Base-by-base conservation (phyloP, 2,329 filamentous ascomycete species). In the Ophiostoma australiae region DNA sequence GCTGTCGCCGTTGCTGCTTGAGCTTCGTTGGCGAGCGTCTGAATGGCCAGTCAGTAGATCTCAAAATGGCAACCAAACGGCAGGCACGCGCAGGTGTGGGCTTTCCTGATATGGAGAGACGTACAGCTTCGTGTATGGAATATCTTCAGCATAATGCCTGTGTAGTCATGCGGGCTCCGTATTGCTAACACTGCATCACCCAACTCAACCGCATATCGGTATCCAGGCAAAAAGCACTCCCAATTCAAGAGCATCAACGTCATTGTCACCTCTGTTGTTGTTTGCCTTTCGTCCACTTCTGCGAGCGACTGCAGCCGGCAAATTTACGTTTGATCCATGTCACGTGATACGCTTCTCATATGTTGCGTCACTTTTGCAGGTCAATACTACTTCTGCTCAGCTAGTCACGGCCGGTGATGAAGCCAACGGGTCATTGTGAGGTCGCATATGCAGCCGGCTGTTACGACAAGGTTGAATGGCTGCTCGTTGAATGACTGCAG, bases 331-430 rank as follows among this genome's bases (percentile, higher is more conserved):
- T 58, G n/a, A 23, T 55, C 11, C 10, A 31, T 15, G 10, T 58
- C 52, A 58, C 52, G 52, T 58, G 52, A 58, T 3, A 2, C 0
- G 2, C 1, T 20, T 48, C 10, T 31, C 27, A 31, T 31, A 31
- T 27, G 52, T 58, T 58, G 52, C 52, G 52, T 58, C 52, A 58
- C 52, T 58, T 55, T 58, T 58, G 52, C 52, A 5, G 27, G 17
- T 31, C n/a, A 5, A 58, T 27, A 20, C 17, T 20, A 23, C 48
- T 23, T 8, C 20, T 52, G 52, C 7, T n/a, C 52, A 48, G 52
- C 23, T 58, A 27, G 44, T 27, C 15, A 20, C 10, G n/a, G n/a
- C 52, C 44, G 20, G 17, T 48, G 15, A 48, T 55, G 3, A 58
- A 58, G 52, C 23, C n/a, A 17, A 11, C 41, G 39, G 39, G 41